phyloP scores from a whole-genome alignment of 106 monocot genomes.

The Dioscorea dumetorum region DNA sequence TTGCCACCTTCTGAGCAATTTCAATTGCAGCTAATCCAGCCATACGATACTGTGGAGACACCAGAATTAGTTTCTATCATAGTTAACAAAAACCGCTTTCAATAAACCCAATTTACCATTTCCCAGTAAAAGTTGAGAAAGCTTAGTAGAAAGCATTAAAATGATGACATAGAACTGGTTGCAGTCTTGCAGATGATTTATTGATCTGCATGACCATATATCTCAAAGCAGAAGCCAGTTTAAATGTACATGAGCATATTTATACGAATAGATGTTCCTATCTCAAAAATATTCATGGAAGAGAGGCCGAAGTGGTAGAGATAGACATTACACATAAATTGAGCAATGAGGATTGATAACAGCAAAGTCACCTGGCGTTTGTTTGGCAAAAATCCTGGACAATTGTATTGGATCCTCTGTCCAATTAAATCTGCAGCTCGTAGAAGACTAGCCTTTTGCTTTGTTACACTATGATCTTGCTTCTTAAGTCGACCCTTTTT shows the following conservation, averaged over 20 bases:
- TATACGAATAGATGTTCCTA: too few relatives aligned
- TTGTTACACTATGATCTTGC: constrained; percentile 59
- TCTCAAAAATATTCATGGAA: too few relatives aligned
- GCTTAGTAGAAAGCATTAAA: too few relatives aligned
- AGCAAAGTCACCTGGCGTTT: constrained; percentile 67
- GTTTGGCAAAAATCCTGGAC: constrained; percentile 84
- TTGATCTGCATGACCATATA: too few relatives aligned
- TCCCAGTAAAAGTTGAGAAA: too few relatives aligned
- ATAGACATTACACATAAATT: neutral
- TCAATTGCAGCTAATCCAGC: constrained; percentile 94
- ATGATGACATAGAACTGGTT: too few relatives aligned
- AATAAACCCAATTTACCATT: too few relatives aligned
- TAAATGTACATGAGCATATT: too few relatives aligned
- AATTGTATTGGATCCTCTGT: constrained; percentile 76
- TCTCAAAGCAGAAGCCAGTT: too few relatives aligned
- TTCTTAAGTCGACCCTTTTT: constrained; percentile 70
- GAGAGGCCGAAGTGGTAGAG: too few relatives aligned
- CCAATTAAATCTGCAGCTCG: constrained; percentile 83
- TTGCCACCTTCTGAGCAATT: constrained; percentile 86
- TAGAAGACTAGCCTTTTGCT: constrained; percentile 58
- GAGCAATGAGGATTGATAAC: neutral
- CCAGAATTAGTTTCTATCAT: neutral
- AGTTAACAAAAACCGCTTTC: too few relatives aligned
- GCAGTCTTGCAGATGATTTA: too few relatives aligned
- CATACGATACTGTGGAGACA: constrained; percentile 65